Evolutionary conservation across 2,329 filamentous ascomycete genomes (phyloP), one percentile per base, ranked within the genome.

Genomic region (Pseudogymnoascus sp.): DNA sequence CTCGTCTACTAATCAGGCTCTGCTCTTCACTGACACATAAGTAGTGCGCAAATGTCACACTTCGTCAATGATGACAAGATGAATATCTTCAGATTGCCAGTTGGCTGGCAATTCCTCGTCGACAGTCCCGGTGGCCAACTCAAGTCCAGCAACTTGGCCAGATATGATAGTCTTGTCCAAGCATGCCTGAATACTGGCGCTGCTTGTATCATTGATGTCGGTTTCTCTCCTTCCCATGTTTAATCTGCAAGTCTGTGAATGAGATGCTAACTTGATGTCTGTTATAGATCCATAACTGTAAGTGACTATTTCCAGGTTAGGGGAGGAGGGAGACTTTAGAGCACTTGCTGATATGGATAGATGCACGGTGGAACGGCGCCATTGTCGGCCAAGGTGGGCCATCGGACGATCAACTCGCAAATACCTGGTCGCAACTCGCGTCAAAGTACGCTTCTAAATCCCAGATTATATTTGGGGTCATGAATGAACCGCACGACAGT

Each of bases 361-460:
- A 72, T 73, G 85, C 80, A 0, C 79, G 86, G 59, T 88, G 82
- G 78, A 81, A 89, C 67, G 82, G 82, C 13, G 73, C 74, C 2
- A 84, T 89, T 66, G 81, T 89, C 63, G 86, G 86, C 1, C 86
- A 89, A 70, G 86, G 85, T 21, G 86, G 85, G 0, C 85, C 85
- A 0, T 80, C 79, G 0, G 80, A 88, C 70, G 81, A 79, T 10
- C 64, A 84, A 13, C 85, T 88, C 67, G 81, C 79, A 3, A 75
- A 74, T 44, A 73, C 89, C 4, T 89, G 86, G 86, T 72, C 70
- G 1, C 76, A 82, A 64, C 72, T 86, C 4, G 86, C 86, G 1
- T 76, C 74, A 1, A 83, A 84, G 70, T 89, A 89, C 72, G 79
- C 77, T 21, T 69, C 70, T 5, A 74, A 84, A 60, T 71, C 77